Conservation (phyloP, 2,329 filamentous ascomycete species). For the Colletotrichum karsti region DNA sequence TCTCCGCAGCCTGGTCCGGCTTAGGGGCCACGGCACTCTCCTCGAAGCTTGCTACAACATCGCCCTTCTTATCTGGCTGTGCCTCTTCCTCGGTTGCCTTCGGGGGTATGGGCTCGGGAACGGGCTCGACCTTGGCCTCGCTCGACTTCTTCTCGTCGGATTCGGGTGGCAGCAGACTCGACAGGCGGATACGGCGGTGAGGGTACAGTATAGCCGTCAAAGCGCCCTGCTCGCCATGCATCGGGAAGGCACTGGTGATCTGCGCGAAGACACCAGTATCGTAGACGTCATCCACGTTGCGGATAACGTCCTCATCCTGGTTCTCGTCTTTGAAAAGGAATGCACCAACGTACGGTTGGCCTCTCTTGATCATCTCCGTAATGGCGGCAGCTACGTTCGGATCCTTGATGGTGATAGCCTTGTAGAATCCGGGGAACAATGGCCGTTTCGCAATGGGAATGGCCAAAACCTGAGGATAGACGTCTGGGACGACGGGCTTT, state of each 20-base stretch:
- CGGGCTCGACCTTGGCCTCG: slow-evolving; percentile 56
- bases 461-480: slow-evolving; percentile 97
- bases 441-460: slow-evolving; percentile 95
- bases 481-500: slow-evolving; percentile 90
- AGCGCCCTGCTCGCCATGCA: slow-evolving; percentile 83
- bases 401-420: slow-evolving; percentile 96
- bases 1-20: slow-evolving; percentile 56
- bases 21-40: slow-evolving; percentile 75
- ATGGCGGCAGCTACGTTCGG: slow-evolving; percentile 91
- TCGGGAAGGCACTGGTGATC: slow-evolving; percentile 94
- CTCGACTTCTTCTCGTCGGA: slow-evolving; percentile 59
- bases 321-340: slow-evolving; percentile 98
- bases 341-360: slow-evolving; percentile 95
- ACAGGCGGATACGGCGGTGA: slow-evolving; percentile 92
- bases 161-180: slow-evolving; percentile 78
- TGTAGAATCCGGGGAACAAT: slow-evolving; percentile 97
- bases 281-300: slow-evolving; percentile 89
- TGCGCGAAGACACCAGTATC: slow-evolving; percentile 98
- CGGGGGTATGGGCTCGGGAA: slow-evolving; percentile 66
- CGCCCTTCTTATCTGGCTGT: slow-evolving; percentile 78
- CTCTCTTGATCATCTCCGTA: slow-evolving; percentile 94
- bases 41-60: slow-evolving; percentile 97
- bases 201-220: slow-evolving; percentile 96
- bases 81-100: slow-evolving; percentile 62
- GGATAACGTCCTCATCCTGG: slow-evolving; percentile 92